phyloP scores from a whole-genome alignment of 805 yeast genomes.

The Candida ficus region DNA sequence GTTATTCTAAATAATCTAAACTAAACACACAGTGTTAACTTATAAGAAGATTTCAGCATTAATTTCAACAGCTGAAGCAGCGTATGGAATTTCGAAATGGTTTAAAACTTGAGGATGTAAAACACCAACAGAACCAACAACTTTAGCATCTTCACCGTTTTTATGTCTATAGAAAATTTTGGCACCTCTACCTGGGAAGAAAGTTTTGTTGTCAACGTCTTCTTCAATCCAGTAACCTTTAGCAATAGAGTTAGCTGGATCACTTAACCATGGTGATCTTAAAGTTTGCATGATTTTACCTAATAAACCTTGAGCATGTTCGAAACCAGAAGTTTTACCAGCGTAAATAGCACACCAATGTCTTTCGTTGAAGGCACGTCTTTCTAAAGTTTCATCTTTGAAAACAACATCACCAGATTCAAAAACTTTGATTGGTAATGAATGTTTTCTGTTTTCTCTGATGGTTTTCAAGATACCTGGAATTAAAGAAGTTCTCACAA shows the following conservation, averaged over 20 bases:
- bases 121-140: conserved; percentile 86
- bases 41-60: conserved; percentile 82
- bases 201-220: conserved; percentile 61
- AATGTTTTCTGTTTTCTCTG: conserved; percentile 92
- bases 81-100: conserved; percentile 85
- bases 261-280: conserved; percentile 77
- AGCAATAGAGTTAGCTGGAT: conserved; percentile 36
- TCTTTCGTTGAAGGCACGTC: conserved; percentile 88
- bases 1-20: neutral
- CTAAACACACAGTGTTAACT: neutral
- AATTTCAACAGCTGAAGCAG: conserved; percentile 87
- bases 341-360: conserved; percentile 93
- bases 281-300: conserved; percentile 95
- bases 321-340: conserved; percentile 95
- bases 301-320: conserved; percentile 86
- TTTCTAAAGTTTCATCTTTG: conserved; percentile 73
- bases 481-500: conserved; percentile 88
- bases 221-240: conserved; percentile 89
- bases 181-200: conserved; percentile 98
- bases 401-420: conserved; percentile 94
- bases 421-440: conserved; percentile 90
- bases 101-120: conserved; percentile 91
- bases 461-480: conserved; percentile 96
- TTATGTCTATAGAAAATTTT: conserved; percentile 67
- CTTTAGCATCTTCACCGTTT: conserved; percentile 50